Conservation (phyloP, 2,329 filamentous ascomycete genomes). For the Penicillium sp. region DNA sequence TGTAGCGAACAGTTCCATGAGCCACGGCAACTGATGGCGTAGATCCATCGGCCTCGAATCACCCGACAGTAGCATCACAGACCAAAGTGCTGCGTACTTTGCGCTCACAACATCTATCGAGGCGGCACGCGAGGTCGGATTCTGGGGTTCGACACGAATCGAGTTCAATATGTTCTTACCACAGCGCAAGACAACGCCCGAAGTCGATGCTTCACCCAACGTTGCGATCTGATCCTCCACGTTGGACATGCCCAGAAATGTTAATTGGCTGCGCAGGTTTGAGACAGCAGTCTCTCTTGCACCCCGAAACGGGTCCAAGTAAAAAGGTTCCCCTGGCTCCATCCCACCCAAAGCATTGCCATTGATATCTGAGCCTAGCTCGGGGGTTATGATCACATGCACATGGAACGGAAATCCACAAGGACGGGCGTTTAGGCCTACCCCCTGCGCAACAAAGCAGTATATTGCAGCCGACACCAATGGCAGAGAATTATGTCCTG, state of each 20-base stretch:
- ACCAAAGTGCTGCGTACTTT: constrained; percentile 67
- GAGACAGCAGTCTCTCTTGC: constrained; percentile 56
- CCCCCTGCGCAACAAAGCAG: constrained; percentile 63
- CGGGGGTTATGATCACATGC: constrained; percentile 64
- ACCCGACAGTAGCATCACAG: constrained; percentile 48
- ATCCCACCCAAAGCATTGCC: constrained; percentile 27
- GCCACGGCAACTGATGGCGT: constrained; percentile 54
- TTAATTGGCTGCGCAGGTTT: constrained; percentile 53
- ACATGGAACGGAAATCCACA: constrained; percentile 80
- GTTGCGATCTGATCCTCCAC: constrained; percentile 40
- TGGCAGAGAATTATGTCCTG: constrained; percentile 69
- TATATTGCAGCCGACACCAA: constrained; percentile 81
- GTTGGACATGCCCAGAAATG: constrained; percentile 41
- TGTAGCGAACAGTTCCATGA: constrained; percentile 56
- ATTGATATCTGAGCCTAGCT: constrained; percentile 54
- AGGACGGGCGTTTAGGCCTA: constrained; percentile 68
- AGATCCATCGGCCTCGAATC: constrained; percentile 43
- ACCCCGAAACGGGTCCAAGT: constrained; percentile 70
- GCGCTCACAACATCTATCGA: constrained; percentile 52
- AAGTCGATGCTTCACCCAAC: constrained; percentile 55
- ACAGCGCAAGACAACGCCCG: constrained; percentile 64
- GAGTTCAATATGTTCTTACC: constrained; percentile 73
- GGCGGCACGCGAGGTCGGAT: constrained; percentile 21
- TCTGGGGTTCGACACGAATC: constrained; percentile 46
- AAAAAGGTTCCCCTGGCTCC: constrained; percentile 52